phyloP scores from a whole-genome alignment of 2,329 filamentous ascomycete genomes.

The Triangularia setosa region DNA sequence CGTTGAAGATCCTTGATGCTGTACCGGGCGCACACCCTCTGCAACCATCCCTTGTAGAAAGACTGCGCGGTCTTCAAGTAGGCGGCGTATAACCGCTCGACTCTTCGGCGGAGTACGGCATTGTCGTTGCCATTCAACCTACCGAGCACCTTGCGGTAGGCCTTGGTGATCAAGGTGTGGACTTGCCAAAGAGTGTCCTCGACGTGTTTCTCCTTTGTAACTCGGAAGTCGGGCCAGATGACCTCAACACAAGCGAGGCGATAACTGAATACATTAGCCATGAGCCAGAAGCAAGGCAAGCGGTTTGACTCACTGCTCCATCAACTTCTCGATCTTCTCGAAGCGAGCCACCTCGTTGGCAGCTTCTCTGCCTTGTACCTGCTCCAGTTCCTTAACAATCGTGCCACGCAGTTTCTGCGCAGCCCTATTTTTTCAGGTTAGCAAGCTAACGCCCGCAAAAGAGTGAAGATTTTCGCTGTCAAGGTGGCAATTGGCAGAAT shows the following conservation, averaged over 20 bases:
- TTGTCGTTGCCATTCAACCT: slow-evolving; percentile 50
- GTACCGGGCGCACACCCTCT: slow-evolving; percentile 64
- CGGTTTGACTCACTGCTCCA: slow-evolving; percentile 38
- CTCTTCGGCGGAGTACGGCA: slow-evolving; percentile 65
- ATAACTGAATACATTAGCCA: slow-evolving; percentile 23
- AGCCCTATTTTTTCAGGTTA: slow-evolving; percentile 30
- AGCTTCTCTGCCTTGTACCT: slow-evolving; percentile 35
- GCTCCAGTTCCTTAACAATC: slow-evolving; percentile 42
- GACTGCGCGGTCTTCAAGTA: slow-evolving; percentile 85
- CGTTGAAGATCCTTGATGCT: slow-evolving; percentile 42
- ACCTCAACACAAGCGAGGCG: slow-evolving; percentile 68
- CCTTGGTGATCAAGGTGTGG: slow-evolving; percentile 72
- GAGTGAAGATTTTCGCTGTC: neutral
- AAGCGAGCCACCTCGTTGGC: slow-evolving; percentile 41
- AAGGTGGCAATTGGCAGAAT: too few species aligned
- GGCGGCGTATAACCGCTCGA: slow-evolving; percentile 74
- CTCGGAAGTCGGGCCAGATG: slow-evolving; percentile 68
- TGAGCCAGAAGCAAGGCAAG: neutral
- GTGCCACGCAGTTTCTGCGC: slow-evolving; percentile 43
- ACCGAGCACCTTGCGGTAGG: slow-evolving; percentile 68
- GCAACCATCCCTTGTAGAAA: slow-evolving; percentile 84
- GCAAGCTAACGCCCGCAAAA: slow-evolving; percentile 7
- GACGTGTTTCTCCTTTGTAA: slow-evolving; percentile 58
- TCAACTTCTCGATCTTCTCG: slow-evolving; percentile 40
- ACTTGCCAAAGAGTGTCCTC: slow-evolving; percentile 74